A percentile compares a stretch with the other conserved stretches of the same genome.
These are phyloP conservation scores for Penicillium sp. DNA, from an alignment of 2,329 filamentous ascomycete species.

Conservation along the genomic window DNA sequence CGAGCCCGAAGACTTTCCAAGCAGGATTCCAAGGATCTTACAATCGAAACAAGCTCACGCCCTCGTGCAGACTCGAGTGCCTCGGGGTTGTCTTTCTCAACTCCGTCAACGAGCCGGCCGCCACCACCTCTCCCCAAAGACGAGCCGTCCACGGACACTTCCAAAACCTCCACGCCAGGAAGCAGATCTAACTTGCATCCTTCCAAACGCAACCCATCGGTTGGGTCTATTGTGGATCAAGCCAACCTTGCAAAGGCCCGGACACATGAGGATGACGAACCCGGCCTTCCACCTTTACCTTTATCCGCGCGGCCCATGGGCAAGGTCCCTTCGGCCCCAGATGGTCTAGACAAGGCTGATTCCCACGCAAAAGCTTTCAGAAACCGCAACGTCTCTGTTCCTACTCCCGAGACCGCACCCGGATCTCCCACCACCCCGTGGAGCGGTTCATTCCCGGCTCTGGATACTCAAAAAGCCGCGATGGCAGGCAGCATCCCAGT, in stretches of 20 bases:
- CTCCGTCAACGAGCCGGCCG: conserved; percentile 22
- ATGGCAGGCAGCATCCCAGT: conserved; percentile 57
- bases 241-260: conserved; percentile 43
- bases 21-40: conserved; percentile 76
- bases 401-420: conserved; percentile 60
- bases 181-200: conserved; percentile 22
- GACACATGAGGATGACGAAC: conserved; percentile 46
- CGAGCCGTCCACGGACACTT: conserved; percentile 20
- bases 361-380: conserved; percentile 71
- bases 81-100: conserved; percentile 29
- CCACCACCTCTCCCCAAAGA: conserved; percentile 32
- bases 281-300: conserved; percentile 30
- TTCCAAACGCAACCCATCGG: conserved; percentile 33
- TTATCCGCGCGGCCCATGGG: conserved; percentile 36
- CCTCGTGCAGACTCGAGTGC: conserved; percentile 24
- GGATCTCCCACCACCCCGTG: conserved; percentile 72
- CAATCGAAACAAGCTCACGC: conserved; percentile 71
- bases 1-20: conserved; percentile 76
- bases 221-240: conserved; percentile 39
- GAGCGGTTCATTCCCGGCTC: conserved; percentile 62
- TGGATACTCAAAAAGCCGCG: conserved; percentile 45
- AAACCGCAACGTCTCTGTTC: conserved; percentile 69
- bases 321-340: conserved; percentile 42
- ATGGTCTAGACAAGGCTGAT: conserved; percentile 62
- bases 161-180: conserved; percentile 13